Conservation (phyloP, 257 asterid species). For the Nicotiana noctiflora region DNA sequence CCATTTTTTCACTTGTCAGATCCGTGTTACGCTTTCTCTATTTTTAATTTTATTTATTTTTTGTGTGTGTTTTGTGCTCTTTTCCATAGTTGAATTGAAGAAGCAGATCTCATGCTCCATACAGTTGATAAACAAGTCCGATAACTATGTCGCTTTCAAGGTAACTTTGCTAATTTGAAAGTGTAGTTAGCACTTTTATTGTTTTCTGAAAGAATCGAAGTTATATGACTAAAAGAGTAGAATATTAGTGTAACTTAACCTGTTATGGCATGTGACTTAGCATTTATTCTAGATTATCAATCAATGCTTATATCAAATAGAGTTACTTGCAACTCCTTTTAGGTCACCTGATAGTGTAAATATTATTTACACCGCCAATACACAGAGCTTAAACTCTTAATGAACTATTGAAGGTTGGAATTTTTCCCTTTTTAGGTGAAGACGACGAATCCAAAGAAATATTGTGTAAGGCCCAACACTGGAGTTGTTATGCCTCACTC, state of each 20-base stretch:
- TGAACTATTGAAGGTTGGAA: neutral
- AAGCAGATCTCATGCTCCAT: conserved; percentile 14
- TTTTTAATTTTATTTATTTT: neutral
- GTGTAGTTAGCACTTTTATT: neutral
- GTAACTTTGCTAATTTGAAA: neutral
- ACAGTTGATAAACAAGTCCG: conserved; percentile 5
- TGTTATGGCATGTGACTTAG: too few species aligned
- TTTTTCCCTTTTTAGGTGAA: conserved; percentile 41
- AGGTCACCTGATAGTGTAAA: too few species aligned
- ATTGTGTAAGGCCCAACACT: conserved; percentile 65
- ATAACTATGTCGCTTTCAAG: conserved; percentile 16
- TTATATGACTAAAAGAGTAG: too few species aligned
- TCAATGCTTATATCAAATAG: too few species aligned
- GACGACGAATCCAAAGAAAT: conserved; percentile 69
- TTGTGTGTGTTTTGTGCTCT: neutral
- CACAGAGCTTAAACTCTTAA: too few species aligned
- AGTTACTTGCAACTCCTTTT: too few species aligned
- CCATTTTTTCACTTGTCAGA: neutral
- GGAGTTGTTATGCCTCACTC: conserved; percentile 55
- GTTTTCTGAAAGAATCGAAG: neutral
- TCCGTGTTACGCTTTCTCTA: neutral
- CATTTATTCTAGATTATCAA: too few species aligned
- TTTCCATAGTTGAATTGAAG: conserved; percentile 11
- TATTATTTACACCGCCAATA: too few species aligned
- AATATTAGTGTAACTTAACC: too few species aligned